A percentile compares a stretch with the other conserved stretches of the same genome.
Conservation (phyloP, 1,284 basidiomycete species). For the Fomitopsis pinicola region DNA sequence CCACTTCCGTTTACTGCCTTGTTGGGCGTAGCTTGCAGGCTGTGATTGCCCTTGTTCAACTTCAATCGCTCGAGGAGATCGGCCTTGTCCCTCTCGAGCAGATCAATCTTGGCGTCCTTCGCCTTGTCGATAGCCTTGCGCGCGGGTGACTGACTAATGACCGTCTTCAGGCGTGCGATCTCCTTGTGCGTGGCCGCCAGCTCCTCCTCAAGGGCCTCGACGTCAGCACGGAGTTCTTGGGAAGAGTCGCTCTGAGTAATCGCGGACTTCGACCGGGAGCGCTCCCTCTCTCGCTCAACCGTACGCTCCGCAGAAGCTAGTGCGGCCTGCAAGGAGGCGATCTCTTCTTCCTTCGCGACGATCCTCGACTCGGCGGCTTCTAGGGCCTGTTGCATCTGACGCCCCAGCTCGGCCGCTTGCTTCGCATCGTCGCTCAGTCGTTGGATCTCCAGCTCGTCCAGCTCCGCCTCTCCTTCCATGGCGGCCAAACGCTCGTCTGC, state of each 20-base stretch:
- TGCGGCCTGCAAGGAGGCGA: conserved; percentile 48
- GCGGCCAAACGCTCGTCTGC: conserved; percentile 42
- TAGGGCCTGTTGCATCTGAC: conserved; percentile 69
- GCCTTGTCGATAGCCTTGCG: conserved; percentile 70
- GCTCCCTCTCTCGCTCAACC: conserved; percentile 41
- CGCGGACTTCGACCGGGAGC: conserved; percentile 27
- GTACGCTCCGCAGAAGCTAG: conserved; percentile 57
- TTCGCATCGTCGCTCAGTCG: conserved; percentile 49
- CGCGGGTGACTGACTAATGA: conserved; percentile 71
- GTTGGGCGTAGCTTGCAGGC: conserved; percentile 42
- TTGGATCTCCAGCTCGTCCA: conserved; percentile 44
- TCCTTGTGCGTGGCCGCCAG: conserved; percentile 79
- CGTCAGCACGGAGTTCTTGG: conserved; percentile 45
- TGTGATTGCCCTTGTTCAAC: conserved; percentile 47
- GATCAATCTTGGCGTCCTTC: conserved; percentile 67
- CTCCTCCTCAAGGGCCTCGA: conserved; percentile 65
- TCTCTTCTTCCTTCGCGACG: conserved; percentile 50
- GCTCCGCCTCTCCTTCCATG: conserved; percentile 41
- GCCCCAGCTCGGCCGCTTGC: conserved; percentile 47
- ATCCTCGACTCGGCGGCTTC: conserved; percentile 67
- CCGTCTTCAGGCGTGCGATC: conserved; percentile 66
- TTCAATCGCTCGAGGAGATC: conserved; percentile 68
- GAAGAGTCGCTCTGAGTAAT: conserved; percentile 27
- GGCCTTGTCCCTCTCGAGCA: conserved; percentile 72
- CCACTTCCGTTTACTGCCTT: conserved; percentile 48